A percentile compares a stretch with the other conserved stretches of the same genome.
Evolutionary conservation across 1,284 basidiomycete species (phyloP).

Genomic region (Agroathelia rolfsii): DNA sequence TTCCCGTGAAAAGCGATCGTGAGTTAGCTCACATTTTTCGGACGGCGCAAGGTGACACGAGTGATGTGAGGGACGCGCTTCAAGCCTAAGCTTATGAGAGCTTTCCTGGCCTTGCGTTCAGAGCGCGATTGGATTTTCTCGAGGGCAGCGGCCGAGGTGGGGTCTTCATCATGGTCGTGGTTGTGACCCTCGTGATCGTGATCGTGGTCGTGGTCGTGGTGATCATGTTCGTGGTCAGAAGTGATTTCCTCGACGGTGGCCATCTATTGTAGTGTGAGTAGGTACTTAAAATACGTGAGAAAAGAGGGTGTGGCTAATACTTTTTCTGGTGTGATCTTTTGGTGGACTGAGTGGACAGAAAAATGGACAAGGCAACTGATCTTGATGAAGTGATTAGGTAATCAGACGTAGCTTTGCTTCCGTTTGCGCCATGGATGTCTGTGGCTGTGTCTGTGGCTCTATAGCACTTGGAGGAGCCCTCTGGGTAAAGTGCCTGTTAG

Average conservation of each 20-base stretch:
- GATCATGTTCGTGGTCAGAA: conserved; percentile 68
- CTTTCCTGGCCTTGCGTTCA: conserved; percentile 88
- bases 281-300: no score
- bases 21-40: conserved; percentile 71
- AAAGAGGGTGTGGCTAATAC: no score
- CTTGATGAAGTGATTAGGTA: no score
- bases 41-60: conserved; percentile 88
- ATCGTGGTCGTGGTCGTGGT: conserved; percentile 54
- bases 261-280: conserved; percentile 43
- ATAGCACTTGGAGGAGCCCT: no score
- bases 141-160: conserved; percentile 74
- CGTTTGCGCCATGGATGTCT: no score
- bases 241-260: conserved; percentile 76
- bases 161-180: conserved; percentile 64
- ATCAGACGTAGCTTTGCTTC: no score
- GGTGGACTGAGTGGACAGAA: no score
- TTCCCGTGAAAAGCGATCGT: neutral
- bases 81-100: conserved; percentile 77
- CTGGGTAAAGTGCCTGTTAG: no score
- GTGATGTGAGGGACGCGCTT: conserved; percentile 91
- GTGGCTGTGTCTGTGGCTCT: no score
- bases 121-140: conserved; percentile 91
- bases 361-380: no score
- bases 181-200: conserved; percentile 47
- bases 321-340: no score